A percentile compares a stretch with the other conserved stretches of the same genome.
Conservation (phyloP, 2,329 filamentous ascomycete species). For the Arthrobotrys pseudoclavata region DNA sequence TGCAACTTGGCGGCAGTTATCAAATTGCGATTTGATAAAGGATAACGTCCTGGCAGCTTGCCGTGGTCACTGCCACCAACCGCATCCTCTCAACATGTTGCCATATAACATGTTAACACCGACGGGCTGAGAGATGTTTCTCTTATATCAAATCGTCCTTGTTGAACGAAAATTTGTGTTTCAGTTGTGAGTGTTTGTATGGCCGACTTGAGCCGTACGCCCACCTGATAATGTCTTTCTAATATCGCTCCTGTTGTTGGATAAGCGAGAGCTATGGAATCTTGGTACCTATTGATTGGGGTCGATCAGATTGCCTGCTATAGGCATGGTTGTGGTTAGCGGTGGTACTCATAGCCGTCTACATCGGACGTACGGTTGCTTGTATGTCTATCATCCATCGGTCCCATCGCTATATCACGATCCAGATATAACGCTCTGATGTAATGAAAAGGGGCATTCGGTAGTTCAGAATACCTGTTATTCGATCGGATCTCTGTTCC, state of each 20-base stretch:
- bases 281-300: conserved; percentile 46
- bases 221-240: conserved; percentile 37
- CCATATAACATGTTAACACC: conserved; percentile 21
- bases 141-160: conserved; percentile 22
- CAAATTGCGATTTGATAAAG: conserved; percentile 50
- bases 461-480: conserved; percentile 36
- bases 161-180: conserved; percentile 49
- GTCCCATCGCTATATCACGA: conserved; percentile 43
- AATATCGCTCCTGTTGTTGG: conserved; percentile 29
- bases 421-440: conserved; percentile 40
- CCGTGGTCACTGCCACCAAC: conserved; percentile 31
- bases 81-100: conserved; percentile 19
- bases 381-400: conserved; percentile 27
- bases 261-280: conserved; percentile 44
- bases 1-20: conserved; percentile 52
- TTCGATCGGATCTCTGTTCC: conserved; percentile 49
- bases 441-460: conserved; percentile 54
- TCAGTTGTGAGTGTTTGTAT: conserved; percentile 55
- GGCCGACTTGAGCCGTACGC: conserved; percentile 33
- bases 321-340: conserved; percentile 27
- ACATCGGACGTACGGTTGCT: conserved; percentile 26
- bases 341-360: conserved; percentile 33
- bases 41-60: conserved; percentile 32
- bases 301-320: conserved; percentile 48
- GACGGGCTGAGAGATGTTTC: conserved; percentile 29